Evolutionary conservation across 352 stramenopile species (phyloP), one percentile per base, ranked within the genome.

Genomic region (Phytophthora vignae): DNA sequence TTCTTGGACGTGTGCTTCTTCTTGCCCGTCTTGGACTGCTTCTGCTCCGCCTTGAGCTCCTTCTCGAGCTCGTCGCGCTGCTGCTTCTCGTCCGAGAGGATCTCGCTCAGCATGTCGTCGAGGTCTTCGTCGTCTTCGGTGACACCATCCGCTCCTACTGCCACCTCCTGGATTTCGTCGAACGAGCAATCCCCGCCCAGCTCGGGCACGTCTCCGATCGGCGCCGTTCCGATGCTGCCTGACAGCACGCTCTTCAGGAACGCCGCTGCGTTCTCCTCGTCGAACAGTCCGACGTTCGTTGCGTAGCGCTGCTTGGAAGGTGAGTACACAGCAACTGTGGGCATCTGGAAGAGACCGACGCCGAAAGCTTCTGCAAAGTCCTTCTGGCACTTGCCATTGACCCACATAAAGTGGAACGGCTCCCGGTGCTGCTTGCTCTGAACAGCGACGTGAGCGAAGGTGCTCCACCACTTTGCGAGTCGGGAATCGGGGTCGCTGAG

Each of bases 361-460:
- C 83, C 86, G 42, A 95, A 92, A 12, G 81, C 86, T 48, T 85
- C 81, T 0, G 88, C 88, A 42, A 94, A 93, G 0, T 76, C 67
- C n/a, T 69, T 81, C 48, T 95, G 88, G 46, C 88, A 95, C 55
- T 89, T 90, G 22, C 86, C 88, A 31, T 91, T 92, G 12, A 87
- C 77, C 83, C 84, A 92, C 82, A 94, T 87, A 57, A 91, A 95
- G 27, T 79, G 68, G 53, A 91, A 91, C 17, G 88, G 86, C 60
- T 93, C 79, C 9, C 73, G 71, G 12, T 79, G 72, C 36, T 90
- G 67, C 60, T 81, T 83, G 48, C 84, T 90, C 53, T 79, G 74
- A 4, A 64, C 58, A 14, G 84, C 87, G 9, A 90, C 82, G 8
- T 78, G 68, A 8, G 60, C 66, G 7, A 93, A 74, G 8, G 83